phyloP scores from a whole-genome alignment of 2,329 filamentous ascomycete species.

The Fusarium coffeatum region DNA sequence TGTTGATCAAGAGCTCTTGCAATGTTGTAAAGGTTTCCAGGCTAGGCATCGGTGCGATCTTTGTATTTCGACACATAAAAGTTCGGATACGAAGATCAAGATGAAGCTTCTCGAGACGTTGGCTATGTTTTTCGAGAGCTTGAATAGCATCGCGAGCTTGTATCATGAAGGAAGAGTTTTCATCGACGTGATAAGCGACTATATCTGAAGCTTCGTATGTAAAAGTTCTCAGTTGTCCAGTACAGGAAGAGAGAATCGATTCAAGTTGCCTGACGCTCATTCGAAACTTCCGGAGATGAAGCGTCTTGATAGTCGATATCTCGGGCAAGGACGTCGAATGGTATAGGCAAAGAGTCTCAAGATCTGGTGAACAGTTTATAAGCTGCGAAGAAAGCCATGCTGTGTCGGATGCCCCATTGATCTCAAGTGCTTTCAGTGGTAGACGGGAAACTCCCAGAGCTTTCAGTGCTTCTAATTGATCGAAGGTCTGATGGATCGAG shows the following conservation, averaged over 20 bases:
- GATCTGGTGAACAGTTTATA: not conserved
- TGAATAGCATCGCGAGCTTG: conserved; percentile 8
- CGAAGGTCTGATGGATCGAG: not conserved
- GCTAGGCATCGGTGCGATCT: not conserved
- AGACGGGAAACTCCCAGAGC: conserved; percentile 12
- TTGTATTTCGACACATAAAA: not conserved
- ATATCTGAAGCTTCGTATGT: conserved; percentile 17
- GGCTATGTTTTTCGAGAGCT: conserved; percentile 7
- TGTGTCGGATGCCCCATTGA: not conserved
- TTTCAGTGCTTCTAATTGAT: not conserved
- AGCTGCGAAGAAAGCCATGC: not conserved
- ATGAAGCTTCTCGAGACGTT: conserved; percentile 19
- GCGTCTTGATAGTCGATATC: conserved; percentile 12
- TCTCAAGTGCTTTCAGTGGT: conserved; percentile 7
- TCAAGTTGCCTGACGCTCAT: not conserved
- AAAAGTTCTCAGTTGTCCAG: conserved; percentile 10
- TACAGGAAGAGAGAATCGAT: conserved; percentile 4
- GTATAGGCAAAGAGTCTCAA: conserved; percentile 13
- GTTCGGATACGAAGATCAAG: conserved; percentile 20
- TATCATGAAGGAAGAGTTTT: not conserved
- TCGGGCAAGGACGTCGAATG: not conserved
- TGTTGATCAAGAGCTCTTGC: conserved; percentile 20
- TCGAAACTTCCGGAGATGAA: not conserved
- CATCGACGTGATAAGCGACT: not conserved
- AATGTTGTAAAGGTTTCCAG: conserved; percentile 18